These are phyloP conservation scores for Paracamarosporium sp. DNA, from an alignment of 2,329 filamentous ascomycete genomes.

Conservation along the genomic window DNA sequence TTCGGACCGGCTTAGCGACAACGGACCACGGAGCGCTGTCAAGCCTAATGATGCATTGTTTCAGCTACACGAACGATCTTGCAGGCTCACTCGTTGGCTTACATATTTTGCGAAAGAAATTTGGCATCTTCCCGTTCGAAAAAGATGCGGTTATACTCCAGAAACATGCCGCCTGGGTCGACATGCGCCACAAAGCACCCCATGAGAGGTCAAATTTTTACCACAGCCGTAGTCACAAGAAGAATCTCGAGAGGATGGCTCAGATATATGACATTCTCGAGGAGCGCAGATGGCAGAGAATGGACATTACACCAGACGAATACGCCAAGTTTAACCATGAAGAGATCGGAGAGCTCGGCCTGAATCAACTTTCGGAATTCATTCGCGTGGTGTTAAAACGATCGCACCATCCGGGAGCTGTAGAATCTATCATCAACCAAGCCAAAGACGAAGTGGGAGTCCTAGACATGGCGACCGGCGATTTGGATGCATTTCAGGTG, in stretches of 20 bases:
- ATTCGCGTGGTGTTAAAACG: conserved; percentile 35
- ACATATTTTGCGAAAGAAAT: conserved; percentile 32
- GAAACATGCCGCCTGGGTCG: conserved; percentile 37
- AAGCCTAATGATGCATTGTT: conserved; percentile 42
- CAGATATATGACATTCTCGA: conserved; percentile 28
- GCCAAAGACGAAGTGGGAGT: conserved; percentile 33
- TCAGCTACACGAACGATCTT: conserved; percentile 40
- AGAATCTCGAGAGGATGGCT: conserved; percentile 21
- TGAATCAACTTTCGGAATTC: conserved; percentile 42
- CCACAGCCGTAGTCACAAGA: conserved; percentile 19
- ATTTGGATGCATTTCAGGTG: conserved; percentile 38
- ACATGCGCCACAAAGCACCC: conserved; percentile 22
- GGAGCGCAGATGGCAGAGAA: conserved; percentile 22
- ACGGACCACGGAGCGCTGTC: conserved; percentile 30
- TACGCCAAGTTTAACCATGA: conserved; percentile 22
- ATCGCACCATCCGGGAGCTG: conserved; percentile 24
- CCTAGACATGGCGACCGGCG: conserved; percentile 34
- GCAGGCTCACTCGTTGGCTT: conserved; percentile 44
- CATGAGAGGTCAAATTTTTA: conserved; percentile 17
- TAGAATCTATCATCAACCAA: conserved; percentile 39
- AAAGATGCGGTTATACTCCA: conserved; percentile 29
- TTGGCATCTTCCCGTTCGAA: conserved; percentile 35
- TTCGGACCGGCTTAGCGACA: conserved; percentile 31
- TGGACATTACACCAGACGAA: conserved; percentile 21
- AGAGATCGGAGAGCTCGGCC: conserved; percentile 28